phyloP scores from a whole-genome alignment of 129 eudicot genomes.

The Escallonia rubra region DNA sequence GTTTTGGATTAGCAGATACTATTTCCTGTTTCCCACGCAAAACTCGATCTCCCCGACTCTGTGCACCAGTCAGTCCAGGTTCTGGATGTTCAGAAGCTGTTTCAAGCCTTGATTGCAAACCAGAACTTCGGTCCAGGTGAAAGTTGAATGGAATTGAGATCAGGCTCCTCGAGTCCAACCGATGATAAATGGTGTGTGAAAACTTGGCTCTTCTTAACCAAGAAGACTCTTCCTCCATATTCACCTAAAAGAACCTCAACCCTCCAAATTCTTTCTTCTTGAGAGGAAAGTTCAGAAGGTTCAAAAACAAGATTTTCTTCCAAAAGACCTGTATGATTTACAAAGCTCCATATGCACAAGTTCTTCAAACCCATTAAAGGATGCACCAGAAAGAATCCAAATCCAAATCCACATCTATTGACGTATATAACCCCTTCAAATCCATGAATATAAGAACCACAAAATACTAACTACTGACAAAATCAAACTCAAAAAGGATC shows the following conservation, averaged over 20 bases:
- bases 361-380: conserved; percentile 17
- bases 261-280: conserved; percentile 9
- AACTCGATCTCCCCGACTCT: conserved; percentile 10
- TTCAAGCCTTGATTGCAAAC: conserved; percentile 40
- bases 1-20: conserved; percentile 1
- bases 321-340: background rate
- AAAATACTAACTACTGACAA: background rate
- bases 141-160: conserved; percentile 38
- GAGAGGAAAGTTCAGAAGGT: background rate
- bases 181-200: conserved; percentile 75
- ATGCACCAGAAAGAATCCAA: conserved; percentile 12
- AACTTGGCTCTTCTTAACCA: conserved; percentile 90
- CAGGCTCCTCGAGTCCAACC: conserved; percentile 58
- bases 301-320: conserved; percentile 5
- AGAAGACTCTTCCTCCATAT: conserved; percentile 73
- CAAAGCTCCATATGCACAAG: conserved; percentile 14
- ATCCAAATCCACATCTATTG: conserved; percentile 10
- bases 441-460: background rate
- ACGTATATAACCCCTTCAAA: background rate
- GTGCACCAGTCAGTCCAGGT: conserved; percentile 13
- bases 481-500: background rate
- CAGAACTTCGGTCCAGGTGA: conserved; percentile 25
- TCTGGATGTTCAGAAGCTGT: conserved; percentile 18
- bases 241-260: conserved; percentile 6
- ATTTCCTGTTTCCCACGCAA: conserved; percentile 12